These are phyloP conservation scores for Herpetospermum pedunculosum DNA, from an alignment of 306 rosid genomes.

Conservation along the genomic window DNA sequence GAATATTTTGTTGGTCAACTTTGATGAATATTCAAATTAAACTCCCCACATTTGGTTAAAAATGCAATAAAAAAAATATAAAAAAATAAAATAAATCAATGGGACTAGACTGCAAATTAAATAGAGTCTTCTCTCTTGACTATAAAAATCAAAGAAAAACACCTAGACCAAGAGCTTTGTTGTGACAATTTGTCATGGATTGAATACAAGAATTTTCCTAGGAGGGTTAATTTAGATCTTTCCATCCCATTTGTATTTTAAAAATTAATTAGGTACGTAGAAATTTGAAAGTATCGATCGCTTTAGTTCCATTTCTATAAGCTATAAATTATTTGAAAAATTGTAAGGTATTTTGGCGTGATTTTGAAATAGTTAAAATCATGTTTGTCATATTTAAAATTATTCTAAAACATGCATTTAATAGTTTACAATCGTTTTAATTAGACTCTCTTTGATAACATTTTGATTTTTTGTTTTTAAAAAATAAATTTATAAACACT, in stretches of 20 bases:
- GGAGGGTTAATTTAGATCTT: neutral
- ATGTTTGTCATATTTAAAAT: no score
- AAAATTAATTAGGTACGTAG: neutral
- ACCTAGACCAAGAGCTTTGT: neutral
- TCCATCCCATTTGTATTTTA: neutral
- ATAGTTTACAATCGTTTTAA: no score
- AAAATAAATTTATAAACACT: no score
- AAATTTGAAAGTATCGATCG: neutral
- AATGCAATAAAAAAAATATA: no score
- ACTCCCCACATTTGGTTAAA: neutral
- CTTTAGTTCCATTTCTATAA: neutral
- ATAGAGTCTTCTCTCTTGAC: neutral
- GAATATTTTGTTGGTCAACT: neutral
- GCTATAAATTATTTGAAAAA: neutral
- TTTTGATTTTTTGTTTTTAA: no score
- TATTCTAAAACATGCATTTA: no score
- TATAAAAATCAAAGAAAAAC: neutral
- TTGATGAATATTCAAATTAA: neutral
- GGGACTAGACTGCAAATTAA: neutral
- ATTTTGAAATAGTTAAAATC: no score
- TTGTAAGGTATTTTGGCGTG: no score
- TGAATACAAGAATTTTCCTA: neutral
- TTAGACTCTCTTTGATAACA: no score
- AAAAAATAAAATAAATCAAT: neutral
- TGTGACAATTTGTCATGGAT: neutral